phyloP scores from a whole-genome alignment of 305 asterid species.

The Nicotiana rustica region DNA sequence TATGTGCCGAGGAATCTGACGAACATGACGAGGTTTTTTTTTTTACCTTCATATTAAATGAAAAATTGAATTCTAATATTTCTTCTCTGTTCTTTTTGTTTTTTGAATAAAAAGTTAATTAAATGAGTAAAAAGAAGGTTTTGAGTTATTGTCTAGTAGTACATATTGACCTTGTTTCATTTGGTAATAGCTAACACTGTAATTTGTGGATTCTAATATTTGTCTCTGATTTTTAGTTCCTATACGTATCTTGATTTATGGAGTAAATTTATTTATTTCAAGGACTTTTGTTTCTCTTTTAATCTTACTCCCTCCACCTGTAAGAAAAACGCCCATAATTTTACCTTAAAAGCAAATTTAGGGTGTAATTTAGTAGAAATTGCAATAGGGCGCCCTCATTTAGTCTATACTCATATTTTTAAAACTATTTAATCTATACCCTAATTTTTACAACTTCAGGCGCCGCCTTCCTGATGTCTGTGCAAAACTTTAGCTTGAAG shows the following conservation, averaged over 20 bases:
- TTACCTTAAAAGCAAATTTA: no score
- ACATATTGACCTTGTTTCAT: not conserved
- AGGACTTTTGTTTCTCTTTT: not conserved
- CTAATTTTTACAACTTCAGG: no score
- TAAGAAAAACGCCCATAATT: not conserved
- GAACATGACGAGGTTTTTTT: conserved; percentile 5
- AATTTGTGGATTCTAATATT: not conserved
- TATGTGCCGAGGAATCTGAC: conserved; percentile 60
- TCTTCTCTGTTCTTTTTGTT: not conserved
- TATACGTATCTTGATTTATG: not conserved
- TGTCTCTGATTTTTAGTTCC: not conserved
- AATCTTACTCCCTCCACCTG: not conserved
- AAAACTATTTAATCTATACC: no score
- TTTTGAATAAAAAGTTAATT: no score
- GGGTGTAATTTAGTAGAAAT: no score
- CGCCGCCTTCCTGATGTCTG: no score
- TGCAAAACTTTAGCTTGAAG: no score
- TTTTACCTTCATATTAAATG: not conserved
- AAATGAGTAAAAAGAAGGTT: not conserved
- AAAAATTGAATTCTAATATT: not conserved
- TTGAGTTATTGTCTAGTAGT: not conserved
- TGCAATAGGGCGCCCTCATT: no score
- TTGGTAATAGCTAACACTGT: not conserved
- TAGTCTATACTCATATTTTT: no score
- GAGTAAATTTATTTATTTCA: not conserved